phyloP scores from a whole-genome alignment of 2,329 filamentous ascomycete genomes.

The Diaporthe citriasiana region DNA sequence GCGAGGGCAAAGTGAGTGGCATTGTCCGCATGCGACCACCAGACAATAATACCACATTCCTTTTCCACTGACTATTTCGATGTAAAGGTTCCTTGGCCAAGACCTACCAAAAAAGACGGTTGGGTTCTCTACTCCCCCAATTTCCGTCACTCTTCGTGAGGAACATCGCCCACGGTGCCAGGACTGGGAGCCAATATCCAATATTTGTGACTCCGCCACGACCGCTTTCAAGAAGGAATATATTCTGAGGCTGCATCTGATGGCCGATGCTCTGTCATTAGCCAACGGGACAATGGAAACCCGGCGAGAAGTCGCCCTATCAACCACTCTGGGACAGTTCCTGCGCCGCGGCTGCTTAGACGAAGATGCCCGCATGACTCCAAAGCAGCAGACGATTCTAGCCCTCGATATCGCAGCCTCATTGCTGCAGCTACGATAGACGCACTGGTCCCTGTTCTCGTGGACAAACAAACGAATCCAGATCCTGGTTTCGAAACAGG shows the following conservation, averaged over 20 bases:
- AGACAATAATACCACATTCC: background rate
- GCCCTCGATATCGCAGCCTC: conserved; percentile 10
- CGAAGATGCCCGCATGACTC: conserved; percentile 7
- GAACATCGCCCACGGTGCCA: background rate
- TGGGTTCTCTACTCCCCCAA: background rate
- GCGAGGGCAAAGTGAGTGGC: background rate
- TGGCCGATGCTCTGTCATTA: background rate
- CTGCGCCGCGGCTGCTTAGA: background rate
- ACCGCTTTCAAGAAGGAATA: background rate
- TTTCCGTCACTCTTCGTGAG: background rate
- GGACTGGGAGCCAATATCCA: conserved; percentile 2
- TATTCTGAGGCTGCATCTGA: background rate
- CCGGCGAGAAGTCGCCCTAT: background rate
- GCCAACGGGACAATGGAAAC: background rate
- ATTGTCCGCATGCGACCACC: background rate
- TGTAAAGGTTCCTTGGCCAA: background rate
- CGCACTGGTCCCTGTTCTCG: background rate
- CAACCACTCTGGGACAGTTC: background rate
- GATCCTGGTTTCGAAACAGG: background rate
- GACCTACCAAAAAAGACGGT: background rate
- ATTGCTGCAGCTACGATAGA: conserved; percentile 4
- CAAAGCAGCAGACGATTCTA: conserved; percentile 5
- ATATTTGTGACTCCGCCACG: conserved; percentile 9
- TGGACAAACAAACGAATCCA: conserved; percentile 12
- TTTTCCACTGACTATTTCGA: background rate